Evolutionary conservation across 2,329 filamentous ascomycete species (phyloP), one percentile per base, ranked within the genome.

Genomic region (Lecanicillium sp.): DNA sequence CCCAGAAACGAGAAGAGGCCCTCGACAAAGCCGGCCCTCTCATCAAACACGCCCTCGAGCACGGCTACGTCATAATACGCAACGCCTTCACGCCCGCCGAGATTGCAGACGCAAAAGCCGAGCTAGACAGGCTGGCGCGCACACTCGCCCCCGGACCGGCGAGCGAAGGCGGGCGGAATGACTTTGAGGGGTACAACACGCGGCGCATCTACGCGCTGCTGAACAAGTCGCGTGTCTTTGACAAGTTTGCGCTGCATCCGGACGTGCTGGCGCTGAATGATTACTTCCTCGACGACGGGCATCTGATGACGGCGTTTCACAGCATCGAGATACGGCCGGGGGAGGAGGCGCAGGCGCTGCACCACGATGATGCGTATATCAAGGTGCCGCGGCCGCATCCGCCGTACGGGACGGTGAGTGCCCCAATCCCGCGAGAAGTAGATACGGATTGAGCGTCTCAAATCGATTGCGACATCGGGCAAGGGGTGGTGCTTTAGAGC

Each of bases 301-400:
- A 63, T 39, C 55, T 63, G 17, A 43, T 69, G 15, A 63, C 58
- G 33, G 58, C 61, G 6, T 60, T 66, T 26, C 64, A 67, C 44
- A 67, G 61, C 46, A 67, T 69, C 17, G 59, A 60, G 39, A 69
- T 69, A 51, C 60, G 65, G 38, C 64, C 66, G 1, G 63, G 64
- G n/a, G 65, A 67, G 55, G 56, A 56, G 21, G 54, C 60, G n/a
- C 67, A 69, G 54, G 52, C 56, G 15, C 51, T 68, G 44, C 66
- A 67, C 46, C 64, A 67, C 49, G 65, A 62, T 32, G 59, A 62
- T 33, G 52, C 49, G 2, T 55, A 53, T 39, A 60, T 62, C 7
- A 59, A 58, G 11, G 47, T 66, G 14, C 61, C 64, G 14, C 58
- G 66, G 19, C 65, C 66, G 0, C 60, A 64, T 26, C 52, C 55